Conservation (phyloP, 1,139 yeast species). For the Saccharomycopsis hybrid region DNA sequence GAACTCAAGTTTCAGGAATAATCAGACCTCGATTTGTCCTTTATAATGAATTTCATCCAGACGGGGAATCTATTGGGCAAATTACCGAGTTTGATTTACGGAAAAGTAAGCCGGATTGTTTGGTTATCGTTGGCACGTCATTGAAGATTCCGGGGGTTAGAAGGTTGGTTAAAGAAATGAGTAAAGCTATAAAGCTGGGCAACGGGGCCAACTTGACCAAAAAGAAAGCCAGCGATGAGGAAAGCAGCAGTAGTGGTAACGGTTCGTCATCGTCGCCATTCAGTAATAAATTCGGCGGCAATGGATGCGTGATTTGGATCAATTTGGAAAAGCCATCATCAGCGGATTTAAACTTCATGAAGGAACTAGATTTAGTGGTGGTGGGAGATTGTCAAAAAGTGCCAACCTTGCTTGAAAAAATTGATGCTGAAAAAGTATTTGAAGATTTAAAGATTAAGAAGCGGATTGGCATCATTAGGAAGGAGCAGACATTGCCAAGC, state of each 20-base stretch:
- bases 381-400: constrained; percentile 55
- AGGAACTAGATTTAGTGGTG: constrained; percentile 44
- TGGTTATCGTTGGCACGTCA: constrained; percentile 65
- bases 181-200: constrained; percentile 1
- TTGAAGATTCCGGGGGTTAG: constrained; percentile 67
- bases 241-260: constrained; percentile 34
- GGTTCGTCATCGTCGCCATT: too few relatives aligned
- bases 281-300: constrained; percentile 40
- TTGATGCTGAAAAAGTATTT: constrained; percentile 2
- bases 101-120: constrained; percentile 48
- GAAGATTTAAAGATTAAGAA: background rate
- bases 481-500: too few relatives aligned
- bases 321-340: constrained; percentile 36
- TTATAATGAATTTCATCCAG: constrained; percentile 69
- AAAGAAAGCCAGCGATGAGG: too few relatives aligned
- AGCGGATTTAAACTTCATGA: constrained; percentile 38
- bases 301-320: constrained; percentile 41
- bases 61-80: constrained; percentile 58
- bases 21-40: constrained; percentile 63
- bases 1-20: constrained; percentile 55
- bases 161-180: constrained; percentile 46
- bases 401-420: constrained; percentile 32
- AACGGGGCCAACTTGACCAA: too few relatives aligned
- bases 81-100: constrained; percentile 54
- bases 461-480: background rate